Evolutionary conservation across 768 basidiomycete genomes (phyloP).

Genomic region (Hygrophorus russula): DNA sequence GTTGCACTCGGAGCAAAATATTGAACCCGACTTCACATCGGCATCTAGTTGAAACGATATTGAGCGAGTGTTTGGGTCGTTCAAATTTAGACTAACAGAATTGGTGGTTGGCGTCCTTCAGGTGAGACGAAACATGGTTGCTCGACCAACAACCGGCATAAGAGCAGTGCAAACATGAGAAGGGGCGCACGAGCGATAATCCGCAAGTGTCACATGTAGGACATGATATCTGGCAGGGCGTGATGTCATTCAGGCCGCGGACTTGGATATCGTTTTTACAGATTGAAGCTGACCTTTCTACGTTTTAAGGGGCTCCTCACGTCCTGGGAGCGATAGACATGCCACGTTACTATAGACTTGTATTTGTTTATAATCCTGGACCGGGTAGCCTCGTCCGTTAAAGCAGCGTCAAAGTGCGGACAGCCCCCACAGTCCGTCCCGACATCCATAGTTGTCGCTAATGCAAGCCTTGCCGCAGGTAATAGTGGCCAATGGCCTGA

Average conservation of each 20-base stretch:
- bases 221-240: slow-evolving; percentile 32
- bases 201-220: slow-evolving; percentile 58
- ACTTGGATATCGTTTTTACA: neutral
- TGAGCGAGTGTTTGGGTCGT: neutral
- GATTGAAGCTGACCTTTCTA: slow-evolving; percentile 39
- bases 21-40: slow-evolving; percentile 60
- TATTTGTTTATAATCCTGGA: slow-evolving; percentile 35
- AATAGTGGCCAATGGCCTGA: neutral
- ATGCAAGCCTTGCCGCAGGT: neutral
- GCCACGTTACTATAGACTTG: slow-evolving; percentile 45
- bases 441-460: neutral
- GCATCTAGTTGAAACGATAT: slow-evolving; percentile 35
- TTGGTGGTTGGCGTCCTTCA: slow-evolving; percentile 42
- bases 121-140: slow-evolving; percentile 47
- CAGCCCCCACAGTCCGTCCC: slow-evolving; percentile 9
- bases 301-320: slow-evolving; percentile 43
- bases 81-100: slow-evolving; percentile 43
- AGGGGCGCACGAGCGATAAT: slow-evolving; percentile 46
- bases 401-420: slow-evolving; percentile 28
- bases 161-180: slow-evolving; percentile 63
- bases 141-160: slow-evolving; percentile 61
- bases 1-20: slow-evolving; percentile 66
- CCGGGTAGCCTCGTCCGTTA: slow-evolving; percentile 20
- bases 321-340: slow-evolving; percentile 33
- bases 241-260: neutral